Base-by-base conservation (phyloP, 148 eudicot species). In the Chenopodium album region DNA sequence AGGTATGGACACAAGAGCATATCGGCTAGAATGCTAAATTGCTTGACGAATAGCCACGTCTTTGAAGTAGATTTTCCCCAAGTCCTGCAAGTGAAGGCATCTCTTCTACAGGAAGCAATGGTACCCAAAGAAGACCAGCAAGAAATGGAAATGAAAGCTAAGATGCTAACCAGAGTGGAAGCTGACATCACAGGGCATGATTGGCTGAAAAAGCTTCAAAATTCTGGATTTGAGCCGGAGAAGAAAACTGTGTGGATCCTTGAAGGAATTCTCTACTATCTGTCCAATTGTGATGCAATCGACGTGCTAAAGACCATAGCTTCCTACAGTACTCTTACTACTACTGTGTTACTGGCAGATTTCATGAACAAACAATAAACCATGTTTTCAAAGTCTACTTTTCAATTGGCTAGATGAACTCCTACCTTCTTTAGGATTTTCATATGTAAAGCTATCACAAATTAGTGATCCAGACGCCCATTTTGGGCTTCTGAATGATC, bases 1-100 rank as follows among this genome's bases (percentile, higher is more conserved):
- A 95, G 98, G 98, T 66, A 95, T 95, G 98, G 98, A 95, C 78
- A 87, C 97, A 47, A 90, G 98, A 86, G 92, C 97, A 32, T 91
- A 95, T 68, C 90, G 98, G 26, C 83, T 95, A 34, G 84, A 83
- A 78, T 95, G 26, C 83, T 95, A 34, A 83, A 83, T 79, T 95
- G 88, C 92, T 88, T 93, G 88, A 88, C 83, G 83, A 91, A 93
- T 47, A 89, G 92, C 78, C 85, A 86, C 28, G 90, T 95, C 65
- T 95, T 91, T 66, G 98, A 95, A 84, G 91, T 95, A 2, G 98
- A 95, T 84, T 92, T 92, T 84, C 91, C 92, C 1, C 94, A 95
- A 80, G 97, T 95, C 64, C 50, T 93, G 84, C 89, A 92, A 83
- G 90, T 89, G 88, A 95, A 95, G 87, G 90, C 89, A 76, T 88